These are phyloP conservation scores for Cutaneotrichosporon daszewskae DNA, from an alignment of 1,284 basidiomycete genomes.

Conservation along the genomic window DNA sequence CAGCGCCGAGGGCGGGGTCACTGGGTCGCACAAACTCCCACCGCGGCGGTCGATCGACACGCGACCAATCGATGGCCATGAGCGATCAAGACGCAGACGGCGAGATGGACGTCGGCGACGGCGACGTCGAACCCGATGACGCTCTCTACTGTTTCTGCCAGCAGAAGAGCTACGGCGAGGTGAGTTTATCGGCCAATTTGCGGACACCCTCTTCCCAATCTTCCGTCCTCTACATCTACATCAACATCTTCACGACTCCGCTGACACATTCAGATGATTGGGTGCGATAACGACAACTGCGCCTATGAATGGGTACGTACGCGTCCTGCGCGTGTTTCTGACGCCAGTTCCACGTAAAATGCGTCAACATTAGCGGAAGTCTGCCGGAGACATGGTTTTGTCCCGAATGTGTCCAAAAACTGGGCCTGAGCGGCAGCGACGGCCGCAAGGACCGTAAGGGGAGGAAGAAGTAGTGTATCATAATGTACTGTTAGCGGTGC, in stretches of 20 bases:
- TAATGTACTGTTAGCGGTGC: not conserved
- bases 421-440: constrained; percentile 30
- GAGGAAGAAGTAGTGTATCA: constrained; percentile 22
- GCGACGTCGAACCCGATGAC: constrained; percentile 39
- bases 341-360: constrained; percentile 73
- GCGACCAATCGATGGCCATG: not conserved
- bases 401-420: constrained; percentile 50
- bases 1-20: constrained; percentile 7
- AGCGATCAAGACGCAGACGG: constrained; percentile 6
- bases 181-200: no score
- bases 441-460: constrained; percentile 32
- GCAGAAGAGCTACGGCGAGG: constrained; percentile 79
- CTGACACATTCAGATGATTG: no score
- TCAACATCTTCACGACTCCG: no score
- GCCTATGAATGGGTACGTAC: constrained; percentile 79
- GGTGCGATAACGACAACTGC: constrained; percentile 77
- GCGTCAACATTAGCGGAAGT: constrained; percentile 63
- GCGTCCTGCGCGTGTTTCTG: not conserved
- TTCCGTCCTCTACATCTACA: no score
- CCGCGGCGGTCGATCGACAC: not conserved
- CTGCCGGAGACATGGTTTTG: constrained; percentile 79
- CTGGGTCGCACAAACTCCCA: no score
- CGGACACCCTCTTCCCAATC: no score
- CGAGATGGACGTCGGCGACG: constrained; percentile 17
- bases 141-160: constrained; percentile 87